Conservation (phyloP, 306 rosid genomes). For the Canavalia ensiformis region DNA sequence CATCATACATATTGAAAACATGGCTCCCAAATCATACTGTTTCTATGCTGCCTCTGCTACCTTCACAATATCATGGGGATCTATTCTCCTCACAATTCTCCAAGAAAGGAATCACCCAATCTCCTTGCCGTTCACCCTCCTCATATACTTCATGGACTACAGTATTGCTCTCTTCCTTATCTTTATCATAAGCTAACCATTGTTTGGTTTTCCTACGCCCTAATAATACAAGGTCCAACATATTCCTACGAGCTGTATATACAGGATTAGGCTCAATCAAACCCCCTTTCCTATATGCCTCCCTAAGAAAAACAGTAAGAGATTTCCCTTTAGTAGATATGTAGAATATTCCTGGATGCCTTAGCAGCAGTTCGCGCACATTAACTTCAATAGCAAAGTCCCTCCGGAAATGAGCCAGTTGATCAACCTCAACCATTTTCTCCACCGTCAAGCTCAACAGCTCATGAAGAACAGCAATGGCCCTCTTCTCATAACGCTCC, state of each 20-base stretch:
- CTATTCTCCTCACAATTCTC: constrained; percentile 59
- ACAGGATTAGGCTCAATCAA: constrained; percentile 68
- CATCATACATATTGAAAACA: not conserved
- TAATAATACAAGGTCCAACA: constrained; percentile 72
- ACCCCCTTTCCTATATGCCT: constrained; percentile 66
- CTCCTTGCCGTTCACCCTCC: constrained; percentile 59
- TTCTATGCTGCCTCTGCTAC: constrained; percentile 8
- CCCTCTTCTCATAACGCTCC: constrained; percentile 76
- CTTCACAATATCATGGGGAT: constrained; percentile 21
- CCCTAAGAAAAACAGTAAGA: constrained; percentile 78
- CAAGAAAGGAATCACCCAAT: constrained; percentile 70
- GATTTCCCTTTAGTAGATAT: constrained; percentile 70
- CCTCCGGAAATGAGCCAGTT: constrained; percentile 70
- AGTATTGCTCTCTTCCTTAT: constrained; percentile 36
- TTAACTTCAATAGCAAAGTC: constrained; percentile 72
- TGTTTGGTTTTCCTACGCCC: constrained; percentile 64
- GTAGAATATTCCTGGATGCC: constrained; percentile 82
- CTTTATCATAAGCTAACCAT: constrained; percentile 43
- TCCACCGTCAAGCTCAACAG: constrained; percentile 84
- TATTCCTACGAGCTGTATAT: constrained; percentile 60
- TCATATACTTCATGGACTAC: constrained; percentile 42
- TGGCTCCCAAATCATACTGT: not conserved
- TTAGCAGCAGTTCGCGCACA: constrained; percentile 67
- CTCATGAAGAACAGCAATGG: constrained; percentile 83
- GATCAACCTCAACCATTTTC: constrained; percentile 85